These are phyloP conservation scores for Zalerion maritima DNA, from an alignment of 495 filamentous ascomycete species.

Conservation along the genomic window DNA sequence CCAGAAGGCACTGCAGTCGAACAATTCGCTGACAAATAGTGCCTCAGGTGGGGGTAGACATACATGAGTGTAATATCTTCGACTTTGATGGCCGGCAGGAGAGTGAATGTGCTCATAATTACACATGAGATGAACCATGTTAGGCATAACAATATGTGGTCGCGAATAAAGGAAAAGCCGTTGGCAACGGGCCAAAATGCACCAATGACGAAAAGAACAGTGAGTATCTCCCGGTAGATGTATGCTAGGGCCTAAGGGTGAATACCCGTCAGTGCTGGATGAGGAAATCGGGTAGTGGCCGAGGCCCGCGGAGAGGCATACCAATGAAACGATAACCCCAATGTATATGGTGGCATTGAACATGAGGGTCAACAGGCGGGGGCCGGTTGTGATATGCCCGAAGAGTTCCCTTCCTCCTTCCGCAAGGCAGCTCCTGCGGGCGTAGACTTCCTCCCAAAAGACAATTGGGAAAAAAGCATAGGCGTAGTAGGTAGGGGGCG, in stretches of 20 bases:
- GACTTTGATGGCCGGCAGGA: conserved; percentile 72
- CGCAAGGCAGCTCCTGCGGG: conserved; percentile 51
- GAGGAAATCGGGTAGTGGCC: conserved; percentile 5
- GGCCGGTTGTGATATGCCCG: conserved; percentile 44
- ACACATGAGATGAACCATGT: conserved; percentile 67
- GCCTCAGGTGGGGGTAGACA: conserved; percentile 13
- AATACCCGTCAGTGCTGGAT: background rate
- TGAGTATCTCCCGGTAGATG: conserved; percentile 78
- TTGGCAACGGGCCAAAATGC: conserved; percentile 67
- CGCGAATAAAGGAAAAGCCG: conserved; percentile 52
- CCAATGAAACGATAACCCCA: conserved; percentile 66
- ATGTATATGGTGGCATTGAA: conserved; percentile 53
- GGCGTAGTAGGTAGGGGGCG: conserved; percentile 75
- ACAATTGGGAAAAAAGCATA: conserved; percentile 84
- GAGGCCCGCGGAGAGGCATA: conserved; percentile 26
- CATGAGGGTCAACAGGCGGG: conserved; percentile 37
- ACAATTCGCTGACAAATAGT: conserved; percentile 1
- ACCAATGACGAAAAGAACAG: conserved; percentile 59
- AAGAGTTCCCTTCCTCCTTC: conserved; percentile 57
- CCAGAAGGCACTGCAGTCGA: background rate
- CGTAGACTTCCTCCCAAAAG: conserved; percentile 96
- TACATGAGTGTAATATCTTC: conserved; percentile 72
- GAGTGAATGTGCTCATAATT: conserved; percentile 80
- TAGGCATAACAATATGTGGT: conserved; percentile 44
- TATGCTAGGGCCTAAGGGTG: conserved; percentile 52